Base-by-base conservation (phyloP, 768 basidiomycete genomes). In the Podaxis mareebaensis region DNA sequence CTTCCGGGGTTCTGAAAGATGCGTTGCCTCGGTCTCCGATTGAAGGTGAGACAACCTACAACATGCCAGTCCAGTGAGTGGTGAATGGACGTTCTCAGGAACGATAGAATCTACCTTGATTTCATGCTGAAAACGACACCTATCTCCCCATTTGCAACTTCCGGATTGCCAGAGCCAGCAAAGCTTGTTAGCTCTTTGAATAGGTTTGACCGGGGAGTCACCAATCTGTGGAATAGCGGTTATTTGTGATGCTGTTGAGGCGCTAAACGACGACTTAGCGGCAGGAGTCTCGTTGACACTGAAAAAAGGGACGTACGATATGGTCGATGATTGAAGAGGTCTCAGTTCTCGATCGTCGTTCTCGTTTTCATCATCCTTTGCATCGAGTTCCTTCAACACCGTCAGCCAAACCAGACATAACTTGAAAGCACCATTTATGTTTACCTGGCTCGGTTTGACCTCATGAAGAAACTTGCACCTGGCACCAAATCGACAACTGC, bases 381-480 rank as follows among this genome's bases (percentile, higher is more conserved):
- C 49, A 26, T 17, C 20, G 44, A 22, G 22, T 28, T 20, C 26
- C 49, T 51, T 28, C 49, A 13, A 26, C 4, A 3, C 22, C 5
- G 49, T 51, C 22, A 24, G 24, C 24, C 12, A 11, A 13, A 6
- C 24, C 42, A 44, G 15, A 51, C 1, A 51, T 3, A 13, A 51
- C 24, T 1, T 20, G 17, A 17, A 46, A 17, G 20, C 22, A 28
- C 3, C 3, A 17, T 28, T 8, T 10, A 52, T 52, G 26, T 24
- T 53, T 28, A 63, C 54, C 42, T 13, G 53, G 4, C 30, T 22
- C 2, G 22, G 26, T 8, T 40, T 28, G n/a, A 22, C 39, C 20
- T 53, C 53, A 24, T 64, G 63, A 36, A 54, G 33, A 17, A 44
- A 53, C 42, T 53, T 64, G 57, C 63, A 64, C 26, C 36, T 53